Percentiles rank a stretch among this genome's conserved stretches.
Conservation (phyloP, 257 asterid genomes). For the Leonotis leonurus region DNA sequence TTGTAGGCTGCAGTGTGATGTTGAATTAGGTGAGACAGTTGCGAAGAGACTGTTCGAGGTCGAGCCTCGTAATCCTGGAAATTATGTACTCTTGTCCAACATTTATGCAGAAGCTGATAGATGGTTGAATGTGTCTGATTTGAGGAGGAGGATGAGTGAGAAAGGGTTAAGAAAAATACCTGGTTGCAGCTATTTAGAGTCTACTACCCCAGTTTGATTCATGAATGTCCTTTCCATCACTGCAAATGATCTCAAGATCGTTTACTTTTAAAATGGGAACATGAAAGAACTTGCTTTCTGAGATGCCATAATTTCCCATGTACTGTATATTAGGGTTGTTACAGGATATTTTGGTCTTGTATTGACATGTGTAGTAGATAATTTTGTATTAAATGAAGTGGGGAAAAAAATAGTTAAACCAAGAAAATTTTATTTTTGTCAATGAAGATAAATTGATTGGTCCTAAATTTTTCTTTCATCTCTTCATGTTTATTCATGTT, state of each 20-base stretch:
- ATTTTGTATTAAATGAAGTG: no score
- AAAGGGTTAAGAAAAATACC: slow-evolving; percentile 50
- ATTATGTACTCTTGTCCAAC: slow-evolving; percentile 58
- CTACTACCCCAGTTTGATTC: slow-evolving; percentile 13
- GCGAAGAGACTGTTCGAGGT: slow-evolving; percentile 50
- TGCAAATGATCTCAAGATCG: neutral
- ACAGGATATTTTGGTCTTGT: no score
- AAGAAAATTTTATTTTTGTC: no score
- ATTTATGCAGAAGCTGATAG: slow-evolving; percentile 58
- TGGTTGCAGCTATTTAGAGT: slow-evolving; percentile 48
- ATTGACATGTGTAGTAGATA: no score
- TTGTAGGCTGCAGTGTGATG: slow-evolving; percentile 47
- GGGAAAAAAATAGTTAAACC: no score
- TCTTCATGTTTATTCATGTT: no score
- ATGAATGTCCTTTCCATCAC: neutral
- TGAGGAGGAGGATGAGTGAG: slow-evolving; percentile 52
- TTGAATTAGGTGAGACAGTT: slow-evolving; percentile 49
- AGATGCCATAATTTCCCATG: no score
- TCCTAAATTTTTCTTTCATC: no score
- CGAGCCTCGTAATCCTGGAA: slow-evolving; percentile 62
- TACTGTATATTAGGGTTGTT: no score
- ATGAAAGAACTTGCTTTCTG: neutral
- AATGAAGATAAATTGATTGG: no score
- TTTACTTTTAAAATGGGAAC: neutral
- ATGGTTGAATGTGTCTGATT: slow-evolving; percentile 51